phyloP scores from a whole-genome alignment of 176 grass and related monocot genomes.

The Dendrocalamus sinicus region DNA sequence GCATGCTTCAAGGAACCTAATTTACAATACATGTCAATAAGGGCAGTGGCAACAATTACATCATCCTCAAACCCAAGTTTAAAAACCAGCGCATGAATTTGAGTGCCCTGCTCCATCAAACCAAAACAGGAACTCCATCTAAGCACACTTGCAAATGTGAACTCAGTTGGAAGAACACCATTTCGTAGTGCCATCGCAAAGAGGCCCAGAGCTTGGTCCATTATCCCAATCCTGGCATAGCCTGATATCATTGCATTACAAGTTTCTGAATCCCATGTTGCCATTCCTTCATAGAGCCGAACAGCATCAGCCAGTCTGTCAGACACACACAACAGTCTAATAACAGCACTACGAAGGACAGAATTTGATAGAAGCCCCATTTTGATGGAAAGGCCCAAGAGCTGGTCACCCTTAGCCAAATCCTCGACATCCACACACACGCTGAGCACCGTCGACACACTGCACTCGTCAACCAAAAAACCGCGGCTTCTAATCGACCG shows the following conservation, averaged over 20 bases:
- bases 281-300: constrained; percentile 55
- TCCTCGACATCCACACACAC: constrained; percentile 56
- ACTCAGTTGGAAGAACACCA: constrained; percentile 66
- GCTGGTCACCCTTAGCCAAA: constrained; percentile 68
- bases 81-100: constrained; percentile 73
- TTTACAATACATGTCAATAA: constrained; percentile 88
- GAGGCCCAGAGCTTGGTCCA: constrained; percentile 65
- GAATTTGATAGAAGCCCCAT: constrained; percentile 65
- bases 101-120: constrained; percentile 62
- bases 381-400: constrained; percentile 74
- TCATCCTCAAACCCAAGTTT: constrained; percentile 79
- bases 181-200: constrained; percentile 64
- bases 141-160: constrained; percentile 78
- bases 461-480: constrained; percentile 68
- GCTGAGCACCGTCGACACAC: constrained; percentile 61
- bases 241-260: constrained; percentile 76
- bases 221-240: constrained; percentile 64
- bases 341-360: constrained; percentile 71
- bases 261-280: constrained; percentile 63
- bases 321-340: constrained; percentile 69
- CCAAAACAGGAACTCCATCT: constrained; percentile 73
- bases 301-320: constrained; percentile 64
- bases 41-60: constrained; percentile 63
- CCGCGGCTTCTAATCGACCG: constrained; percentile 49
- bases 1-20: constrained; percentile 65